Percentiles rank a stretch among this genome's conserved stretches.
phyloP scores from a whole-genome alignment of 169 alveolate genomes.

The Eimeria praecox region DNA sequence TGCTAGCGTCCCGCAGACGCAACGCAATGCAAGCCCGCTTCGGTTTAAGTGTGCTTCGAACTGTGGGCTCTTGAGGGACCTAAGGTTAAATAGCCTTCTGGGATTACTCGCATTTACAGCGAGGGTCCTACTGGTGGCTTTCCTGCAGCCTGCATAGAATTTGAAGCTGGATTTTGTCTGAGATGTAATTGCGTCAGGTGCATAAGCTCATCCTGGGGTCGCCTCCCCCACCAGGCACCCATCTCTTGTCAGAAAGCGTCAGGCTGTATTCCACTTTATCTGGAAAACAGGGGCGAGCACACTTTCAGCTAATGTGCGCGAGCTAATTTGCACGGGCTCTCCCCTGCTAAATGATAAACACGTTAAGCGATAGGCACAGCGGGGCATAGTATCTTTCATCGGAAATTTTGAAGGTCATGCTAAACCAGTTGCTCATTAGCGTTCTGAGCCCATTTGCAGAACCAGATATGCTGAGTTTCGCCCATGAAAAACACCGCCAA shows the following conservation, averaged over 20 bases:
- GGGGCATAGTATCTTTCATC: not conserved
- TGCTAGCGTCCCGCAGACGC: not conserved
- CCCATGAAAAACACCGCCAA: not conserved
- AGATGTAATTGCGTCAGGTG: not conserved
- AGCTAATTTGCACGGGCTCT: not conserved
- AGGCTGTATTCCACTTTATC: not conserved
- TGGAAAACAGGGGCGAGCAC: not conserved
- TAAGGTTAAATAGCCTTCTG: not conserved
- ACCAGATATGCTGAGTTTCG: not conserved
- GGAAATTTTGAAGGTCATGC: not conserved
- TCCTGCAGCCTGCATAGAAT: too few relatives aligned
- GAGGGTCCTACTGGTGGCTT: not conserved
- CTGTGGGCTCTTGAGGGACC: not conserved
- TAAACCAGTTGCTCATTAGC: not conserved
- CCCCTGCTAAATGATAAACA: not conserved
- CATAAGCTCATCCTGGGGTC: not conserved
- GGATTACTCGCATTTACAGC: not conserved
- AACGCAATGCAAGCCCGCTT: too few relatives aligned
- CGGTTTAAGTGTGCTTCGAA: not conserved
- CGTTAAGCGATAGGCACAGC: not conserved
- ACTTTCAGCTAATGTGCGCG: not conserved
- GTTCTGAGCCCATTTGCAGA: not conserved
- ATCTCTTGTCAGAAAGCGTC: not conserved
- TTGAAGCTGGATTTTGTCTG: not conserved
- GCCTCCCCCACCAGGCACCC: not conserved